Conservation (phyloP, 2,329 filamentous ascomycete species). For the Phaeoacremonium minimum region DNA sequence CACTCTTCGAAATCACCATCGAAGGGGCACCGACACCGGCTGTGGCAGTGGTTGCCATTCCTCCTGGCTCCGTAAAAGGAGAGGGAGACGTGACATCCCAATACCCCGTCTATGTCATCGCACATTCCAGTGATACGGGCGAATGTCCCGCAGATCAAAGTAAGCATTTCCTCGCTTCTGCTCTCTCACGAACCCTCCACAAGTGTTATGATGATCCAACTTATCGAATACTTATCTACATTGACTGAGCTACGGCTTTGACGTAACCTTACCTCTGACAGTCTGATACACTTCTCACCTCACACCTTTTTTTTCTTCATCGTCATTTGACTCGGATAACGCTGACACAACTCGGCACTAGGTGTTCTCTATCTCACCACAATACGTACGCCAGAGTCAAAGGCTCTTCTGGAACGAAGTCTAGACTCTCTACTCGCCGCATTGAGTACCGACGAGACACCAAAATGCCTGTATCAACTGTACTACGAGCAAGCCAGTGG, state of each 20-base stretch:
- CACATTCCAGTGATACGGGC: slow-evolving; percentile 86
- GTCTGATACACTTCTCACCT: slow-evolving; percentile 61
- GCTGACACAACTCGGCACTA: slow-evolving; percentile 23
- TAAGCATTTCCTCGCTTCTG: slow-evolving; percentile 47
- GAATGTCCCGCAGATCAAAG: slow-evolving; percentile 87
- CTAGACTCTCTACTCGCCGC: slow-evolving; percentile 33
- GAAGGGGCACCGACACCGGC: slow-evolving; percentile 76
- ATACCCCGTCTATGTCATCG: slow-evolving; percentile 54
- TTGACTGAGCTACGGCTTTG: slow-evolving; percentile 90
- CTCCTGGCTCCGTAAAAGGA: slow-evolving; percentile 40
- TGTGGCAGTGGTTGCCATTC: slow-evolving; percentile 66
- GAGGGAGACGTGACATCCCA: slow-evolving; percentile 26
- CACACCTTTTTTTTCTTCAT: slow-evolving; percentile 10
- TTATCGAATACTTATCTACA: slow-evolving; percentile 99
- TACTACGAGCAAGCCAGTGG: slow-evolving; percentile 49
- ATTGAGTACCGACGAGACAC: slow-evolving; percentile 14
- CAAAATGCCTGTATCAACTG: slow-evolving; percentile 42
- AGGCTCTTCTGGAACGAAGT: slow-evolving; percentile 31
- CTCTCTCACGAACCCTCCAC: slow-evolving; percentile 10
- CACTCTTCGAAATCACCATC: slow-evolving; percentile 64
- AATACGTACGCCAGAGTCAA: slow-evolving; percentile 26
- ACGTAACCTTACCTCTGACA: slow-evolving; percentile 85
- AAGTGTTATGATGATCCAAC: slow-evolving; percentile 77
- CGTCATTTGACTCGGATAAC: slow-evolving; percentile 4
- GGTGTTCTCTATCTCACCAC: slow-evolving; percentile 37